phyloP scores from a whole-genome alignment of 257 asterid species.

The Primulina eburnea region DNA sequence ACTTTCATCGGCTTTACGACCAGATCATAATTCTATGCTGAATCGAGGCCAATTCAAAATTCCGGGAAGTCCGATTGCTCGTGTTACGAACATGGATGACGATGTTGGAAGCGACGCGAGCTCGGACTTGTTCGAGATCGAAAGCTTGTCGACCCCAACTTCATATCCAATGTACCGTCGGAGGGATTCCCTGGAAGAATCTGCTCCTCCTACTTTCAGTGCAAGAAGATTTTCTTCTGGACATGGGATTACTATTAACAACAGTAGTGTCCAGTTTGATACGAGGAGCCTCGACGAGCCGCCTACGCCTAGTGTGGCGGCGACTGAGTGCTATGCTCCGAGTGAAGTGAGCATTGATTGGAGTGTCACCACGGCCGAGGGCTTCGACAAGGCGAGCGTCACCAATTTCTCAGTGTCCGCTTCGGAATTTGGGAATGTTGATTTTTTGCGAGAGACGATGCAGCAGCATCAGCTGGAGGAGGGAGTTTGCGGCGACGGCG shows the following conservation, averaged over 20 bases:
- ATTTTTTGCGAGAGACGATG: conserved; percentile 30
- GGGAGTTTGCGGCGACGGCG: conserved; percentile 22
- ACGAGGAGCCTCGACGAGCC: conserved; percentile 56
- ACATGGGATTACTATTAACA: conserved; percentile 16
- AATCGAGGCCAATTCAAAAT: conserved; percentile 20
- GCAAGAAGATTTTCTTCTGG: conserved; percentile 36
- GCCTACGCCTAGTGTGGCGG: conserved; percentile 64
- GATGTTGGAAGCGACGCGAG: conserved; percentile 77
- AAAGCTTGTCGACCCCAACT: conserved; percentile 72
- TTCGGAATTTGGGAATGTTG: conserved; percentile 44
- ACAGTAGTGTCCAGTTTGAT: conserved; percentile 16
- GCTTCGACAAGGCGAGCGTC: conserved; percentile 57
- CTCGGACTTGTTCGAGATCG: conserved; percentile 83
- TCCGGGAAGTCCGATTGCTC: conserved; percentile 49
- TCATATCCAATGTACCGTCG: conserved; percentile 51
- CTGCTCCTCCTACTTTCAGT: conserved; percentile 30
- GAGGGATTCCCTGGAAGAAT: conserved; percentile 65
- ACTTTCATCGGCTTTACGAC: no score
- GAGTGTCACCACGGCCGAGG: conserved; percentile 94
- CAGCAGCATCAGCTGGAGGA: conserved; percentile 25
- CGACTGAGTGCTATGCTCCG: conserved; percentile 76
- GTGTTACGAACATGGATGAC: conserved; percentile 43
- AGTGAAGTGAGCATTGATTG: conserved; percentile 87
- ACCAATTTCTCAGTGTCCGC: conserved; percentile 52
- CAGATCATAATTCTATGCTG: no score